A percentile compares a stretch with the other conserved stretches of the same genome.
These are phyloP conservation scores for Chaetomiaceae sp. DNA, from an alignment of 2,329 filamentous ascomycete genomes.

Conservation along the genomic window DNA sequence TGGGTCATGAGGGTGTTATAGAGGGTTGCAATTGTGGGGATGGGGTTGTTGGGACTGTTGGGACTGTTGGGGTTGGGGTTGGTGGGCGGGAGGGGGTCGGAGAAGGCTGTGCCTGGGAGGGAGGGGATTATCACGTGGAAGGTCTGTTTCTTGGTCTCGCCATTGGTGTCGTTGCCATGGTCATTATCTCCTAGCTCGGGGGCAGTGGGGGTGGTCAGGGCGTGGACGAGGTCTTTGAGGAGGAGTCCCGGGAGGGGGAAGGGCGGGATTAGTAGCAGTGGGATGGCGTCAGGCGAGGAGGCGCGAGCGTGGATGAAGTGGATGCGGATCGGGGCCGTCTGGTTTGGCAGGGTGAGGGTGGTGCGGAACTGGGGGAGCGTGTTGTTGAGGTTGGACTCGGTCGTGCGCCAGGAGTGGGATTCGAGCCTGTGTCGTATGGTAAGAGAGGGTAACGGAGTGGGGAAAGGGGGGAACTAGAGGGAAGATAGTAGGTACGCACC, in stretches of 20 bases:
- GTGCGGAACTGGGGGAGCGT: conserved; percentile 61
- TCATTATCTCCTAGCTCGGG: no score
- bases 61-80: no score
- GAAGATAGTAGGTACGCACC: no score
- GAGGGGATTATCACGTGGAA: conserved; percentile 65
- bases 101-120: conserved; percentile 63
- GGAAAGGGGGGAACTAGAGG: no score
- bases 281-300: conserved; percentile 51
- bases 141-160: conserved; percentile 33
- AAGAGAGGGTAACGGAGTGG: no score
- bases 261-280: conserved; percentile 59
- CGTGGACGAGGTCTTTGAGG: no score
- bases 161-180: conserved; percentile 35
- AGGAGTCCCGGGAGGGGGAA: conserved; percentile 63
- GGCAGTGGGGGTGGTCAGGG: no score
- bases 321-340: no score
- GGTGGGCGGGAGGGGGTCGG: conserved; percentile 48
- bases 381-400: conserved; percentile 54
- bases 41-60: conserved; percentile 40
- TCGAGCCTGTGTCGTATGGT: no score
- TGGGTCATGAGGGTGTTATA: conserved; percentile 60
- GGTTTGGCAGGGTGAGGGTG: conserved; percentile 42
- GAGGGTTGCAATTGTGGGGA: conserved; percentile 49
- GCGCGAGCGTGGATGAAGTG: conserved; percentile 62
- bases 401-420: conserved; percentile 58